These are phyloP conservation scores for Plantago ovata DNA, from an alignment of 257 asterid species.

Conservation along the genomic window DNA sequence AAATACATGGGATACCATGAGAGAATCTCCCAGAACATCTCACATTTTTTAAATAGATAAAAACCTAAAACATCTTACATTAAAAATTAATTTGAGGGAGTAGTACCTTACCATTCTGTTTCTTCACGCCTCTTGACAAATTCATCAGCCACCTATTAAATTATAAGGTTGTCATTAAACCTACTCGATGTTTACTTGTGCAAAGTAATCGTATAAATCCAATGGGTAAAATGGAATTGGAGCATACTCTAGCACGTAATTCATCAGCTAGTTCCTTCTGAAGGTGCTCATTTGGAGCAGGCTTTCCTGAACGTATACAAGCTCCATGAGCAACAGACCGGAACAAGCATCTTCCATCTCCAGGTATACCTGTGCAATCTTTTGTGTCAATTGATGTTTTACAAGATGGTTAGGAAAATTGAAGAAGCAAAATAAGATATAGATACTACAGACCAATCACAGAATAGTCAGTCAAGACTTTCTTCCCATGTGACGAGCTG, in stretches of 20 bases:
- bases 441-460: constrained; percentile 55
- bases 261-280: constrained; percentile 89
- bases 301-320: constrained; percentile 71
- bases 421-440: constrained; percentile 6
- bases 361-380: constrained; percentile 76
- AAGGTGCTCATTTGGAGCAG: constrained; percentile 59
- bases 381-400: neutral
- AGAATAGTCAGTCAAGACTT: constrained; percentile 59
- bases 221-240: constrained; percentile 1
- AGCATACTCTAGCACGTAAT: constrained; percentile 70
- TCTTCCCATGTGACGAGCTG: constrained; percentile 52
- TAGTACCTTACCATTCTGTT: constrained; percentile 91
- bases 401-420: neutral
- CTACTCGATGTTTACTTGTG: too few species aligned
- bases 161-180: too few species aligned
- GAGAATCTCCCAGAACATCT: too few species aligned
- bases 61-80: too few species aligned
- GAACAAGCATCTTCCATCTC: constrained; percentile 98
- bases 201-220: too few species aligned
- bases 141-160: constrained; percentile 77
- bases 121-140: constrained; percentile 76
- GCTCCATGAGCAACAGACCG: constrained; percentile 97
- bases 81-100: too few species aligned
- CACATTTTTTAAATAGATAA: too few species aligned
- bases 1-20: too few species aligned